These are phyloP conservation scores for Lactuca sativa DNA, from an alignment of 129 eudicot species.

Conservation along the genomic window DNA sequence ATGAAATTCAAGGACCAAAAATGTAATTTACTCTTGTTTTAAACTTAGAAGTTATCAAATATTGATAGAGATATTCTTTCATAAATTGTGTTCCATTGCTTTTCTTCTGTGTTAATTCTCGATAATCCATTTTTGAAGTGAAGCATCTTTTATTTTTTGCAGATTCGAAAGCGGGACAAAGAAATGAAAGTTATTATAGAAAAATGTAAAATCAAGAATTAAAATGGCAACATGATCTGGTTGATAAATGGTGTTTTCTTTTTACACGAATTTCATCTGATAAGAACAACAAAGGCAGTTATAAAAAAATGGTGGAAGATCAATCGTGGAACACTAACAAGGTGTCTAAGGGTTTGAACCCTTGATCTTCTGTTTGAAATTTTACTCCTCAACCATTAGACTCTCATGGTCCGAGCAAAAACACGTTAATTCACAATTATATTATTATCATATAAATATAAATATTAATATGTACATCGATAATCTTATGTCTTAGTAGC, in stretches of 20 bases:
- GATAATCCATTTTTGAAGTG: background rate
- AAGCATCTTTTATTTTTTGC: constrained; percentile 27
- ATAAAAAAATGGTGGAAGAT: no score
- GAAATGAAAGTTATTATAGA: constrained; percentile 64
- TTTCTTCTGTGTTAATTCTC: background rate
- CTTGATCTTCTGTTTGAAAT: no score
- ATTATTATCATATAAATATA: no score
- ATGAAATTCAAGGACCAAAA: no score
- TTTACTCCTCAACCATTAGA: no score
- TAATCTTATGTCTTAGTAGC: no score
- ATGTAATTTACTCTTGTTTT: background rate
- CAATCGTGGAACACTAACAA: no score
- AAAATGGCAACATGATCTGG: background rate
- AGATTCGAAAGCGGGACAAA: constrained; percentile 68
- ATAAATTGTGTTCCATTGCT: background rate
- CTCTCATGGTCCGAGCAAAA: no score
- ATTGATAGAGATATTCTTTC: no score
- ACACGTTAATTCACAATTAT: no score
- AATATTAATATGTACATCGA: no score
- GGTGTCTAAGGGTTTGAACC: no score
- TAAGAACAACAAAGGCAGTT: background rate
- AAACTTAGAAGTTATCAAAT: background rate
- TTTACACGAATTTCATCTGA: background rate
- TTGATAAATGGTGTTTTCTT: background rate
- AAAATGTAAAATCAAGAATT: constrained; percentile 54